phyloP scores from a whole-genome alignment of 2,329 filamentous ascomycete genomes.

The Esteya vermicola region DNA sequence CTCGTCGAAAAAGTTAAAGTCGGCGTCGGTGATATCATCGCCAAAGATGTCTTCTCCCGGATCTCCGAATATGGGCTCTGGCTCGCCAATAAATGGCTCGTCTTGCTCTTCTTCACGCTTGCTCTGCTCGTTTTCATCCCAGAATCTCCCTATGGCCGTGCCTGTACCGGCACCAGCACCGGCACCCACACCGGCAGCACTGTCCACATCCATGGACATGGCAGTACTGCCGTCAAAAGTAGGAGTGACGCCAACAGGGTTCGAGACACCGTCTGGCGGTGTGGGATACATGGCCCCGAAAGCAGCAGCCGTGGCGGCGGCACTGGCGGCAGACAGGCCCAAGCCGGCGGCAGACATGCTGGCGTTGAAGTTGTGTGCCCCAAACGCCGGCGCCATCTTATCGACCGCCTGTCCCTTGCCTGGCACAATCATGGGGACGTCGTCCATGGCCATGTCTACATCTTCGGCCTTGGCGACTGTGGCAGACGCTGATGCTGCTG shows the following conservation, averaged over 20 bases:
- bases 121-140: slow-evolving; percentile 27
- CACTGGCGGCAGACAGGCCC: slow-evolving; percentile 6
- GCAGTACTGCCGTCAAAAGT: slow-evolving; percentile 40
- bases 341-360: slow-evolving; percentile 18
- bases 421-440: neutral
- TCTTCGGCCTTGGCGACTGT: neutral
- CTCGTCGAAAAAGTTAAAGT: slow-evolving; percentile 75
- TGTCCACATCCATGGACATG: slow-evolving; percentile 36
- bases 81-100: slow-evolving; percentile 27
- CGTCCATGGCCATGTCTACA: slow-evolving; percentile 8
- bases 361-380: slow-evolving; percentile 14
- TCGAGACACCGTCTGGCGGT: slow-evolving; percentile 51
- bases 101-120: slow-evolving; percentile 29
- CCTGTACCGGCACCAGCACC: slow-evolving; percentile 1
- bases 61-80: slow-evolving; percentile 51
- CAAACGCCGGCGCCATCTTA: neutral
- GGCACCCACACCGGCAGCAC: slow-evolving; percentile 13
- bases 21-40: slow-evolving; percentile 68
- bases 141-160: slow-evolving; percentile 22
- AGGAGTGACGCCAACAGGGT: slow-evolving; percentile 35
- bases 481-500: too few species aligned
- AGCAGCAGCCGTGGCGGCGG: slow-evolving; percentile 15
- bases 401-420: neutral
- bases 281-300: slow-evolving; percentile 54
- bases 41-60: slow-evolving; percentile 56